Base-by-base conservation (phyloP, 495 filamentous ascomycete species). In the Xylaria nigripes region DNA sequence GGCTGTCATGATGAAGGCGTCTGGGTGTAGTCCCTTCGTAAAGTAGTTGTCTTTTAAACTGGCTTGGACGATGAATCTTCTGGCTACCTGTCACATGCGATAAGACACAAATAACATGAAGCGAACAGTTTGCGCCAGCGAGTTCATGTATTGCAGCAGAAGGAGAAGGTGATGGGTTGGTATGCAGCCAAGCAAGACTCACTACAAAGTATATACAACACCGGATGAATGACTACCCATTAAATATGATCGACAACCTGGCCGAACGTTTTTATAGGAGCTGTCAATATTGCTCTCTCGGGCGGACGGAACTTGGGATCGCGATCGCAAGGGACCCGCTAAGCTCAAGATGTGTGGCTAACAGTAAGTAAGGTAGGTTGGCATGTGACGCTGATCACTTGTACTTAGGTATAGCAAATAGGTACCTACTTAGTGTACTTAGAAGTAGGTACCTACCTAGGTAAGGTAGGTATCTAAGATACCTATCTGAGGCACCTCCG, bases 1-100 rank as follows among this genome's bases (percentile, higher is more conserved):
- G 29, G 57, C 36, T 59, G 73, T 69, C 56, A 62, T 67, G 13
- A 25, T 58, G 56, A 16, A 19, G 29, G 45, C 19, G 25, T 30
- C 41, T 52, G 19, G 16, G 38, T 32, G 51, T 55, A 18, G 2
- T 21, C 25, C 47, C 18, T 27, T 36, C 5, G 10, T 36, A 36
- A 12, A 15, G 10, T 41, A 16, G 24, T 40, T 6, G 21, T 29
- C 16, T 24, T 25, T 40, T 9, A n/a, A 40, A 42, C 42, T 22
- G 1, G 32, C 21, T 10, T 12, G 8, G 12, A 3, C 12, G 29
- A 43, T 18, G 44, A 40, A 29, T 19, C 49, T 41, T 29, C 6
- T 5, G 23, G 48, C 16, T 43, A 13, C 19, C 46, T 6, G 22
- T 38, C 45, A 48, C 44, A 48, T 55, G 44, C 15, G 32, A 36